Conservation (phyloP, 2,329 filamentous ascomycete species). For the Exophiala dermatitidis region DNA sequence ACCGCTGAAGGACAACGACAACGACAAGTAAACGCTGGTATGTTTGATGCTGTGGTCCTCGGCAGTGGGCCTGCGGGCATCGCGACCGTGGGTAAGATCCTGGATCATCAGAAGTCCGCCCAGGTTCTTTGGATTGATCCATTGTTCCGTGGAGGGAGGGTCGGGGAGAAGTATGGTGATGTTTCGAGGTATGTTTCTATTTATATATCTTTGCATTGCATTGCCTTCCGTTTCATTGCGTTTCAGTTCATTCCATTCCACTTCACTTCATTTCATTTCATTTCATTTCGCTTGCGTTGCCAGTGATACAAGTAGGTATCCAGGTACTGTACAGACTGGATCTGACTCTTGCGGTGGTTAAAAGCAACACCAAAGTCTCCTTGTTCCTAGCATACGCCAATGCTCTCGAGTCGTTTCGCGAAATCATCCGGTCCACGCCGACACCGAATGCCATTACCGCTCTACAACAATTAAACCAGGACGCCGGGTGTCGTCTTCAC, state of each 20-base stretch:
- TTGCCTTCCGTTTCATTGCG: too few relatives aligned
- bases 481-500: slow-evolving; percentile 51
- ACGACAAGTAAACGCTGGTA: too few relatives aligned
- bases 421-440: slow-evolving; percentile 43
- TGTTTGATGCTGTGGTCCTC: slow-evolving; percentile 48
- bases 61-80: slow-evolving; percentile 55
- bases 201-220: too few relatives aligned
- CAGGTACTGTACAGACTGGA: not conserved
- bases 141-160: slow-evolving; percentile 47
- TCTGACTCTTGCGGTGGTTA: not conserved
- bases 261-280: too few relatives aligned
- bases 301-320: too few relatives aligned
- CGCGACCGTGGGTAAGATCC: slow-evolving; percentile 54
- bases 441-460: slow-evolving; percentile 49
- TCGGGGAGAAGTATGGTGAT: slow-evolving; percentile 51
- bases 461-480: slow-evolving; percentile 49
- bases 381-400: slow-evolving; percentile 53
- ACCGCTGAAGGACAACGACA: too few relatives aligned
- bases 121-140: slow-evolving; percentile 56
- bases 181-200: slow-evolving; percentile 44
- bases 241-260: too few relatives aligned
- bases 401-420: slow-evolving; percentile 47
- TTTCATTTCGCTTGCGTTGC: too few relatives aligned
- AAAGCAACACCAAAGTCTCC: slow-evolving; percentile 54
- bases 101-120: slow-evolving; percentile 46